phyloP scores from a whole-genome alignment of 225 moss, liverwort and hornwort genomes.

The Physcomitrium patens region DNA sequence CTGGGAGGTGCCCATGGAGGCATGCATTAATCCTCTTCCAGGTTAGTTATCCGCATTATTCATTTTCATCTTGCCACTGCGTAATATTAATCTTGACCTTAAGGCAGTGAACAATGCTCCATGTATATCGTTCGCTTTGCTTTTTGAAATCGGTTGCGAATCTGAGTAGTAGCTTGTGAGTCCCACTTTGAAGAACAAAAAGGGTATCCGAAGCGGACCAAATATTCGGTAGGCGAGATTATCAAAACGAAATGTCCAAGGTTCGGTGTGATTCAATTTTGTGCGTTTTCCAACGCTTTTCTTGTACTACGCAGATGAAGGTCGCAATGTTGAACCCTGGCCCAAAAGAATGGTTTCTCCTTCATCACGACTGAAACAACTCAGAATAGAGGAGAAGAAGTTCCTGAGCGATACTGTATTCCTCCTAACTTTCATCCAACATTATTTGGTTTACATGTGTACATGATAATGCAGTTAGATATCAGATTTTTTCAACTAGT shows the following conservation, averaged over 20 bases:
- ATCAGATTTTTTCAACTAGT: slow-evolving; percentile 8
- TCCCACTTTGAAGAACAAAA: neutral
- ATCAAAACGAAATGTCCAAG: neutral
- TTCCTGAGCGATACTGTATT: slow-evolving; percentile 76
- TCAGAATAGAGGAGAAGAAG: slow-evolving; percentile 61
- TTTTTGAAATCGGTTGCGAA: neutral
- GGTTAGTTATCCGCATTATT: slow-evolving; percentile 30
- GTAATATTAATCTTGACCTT: neutral
- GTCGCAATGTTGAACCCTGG: slow-evolving; percentile 71
- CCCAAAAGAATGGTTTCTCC: slow-evolving; percentile 70
- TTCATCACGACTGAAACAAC: slow-evolving; percentile 75
- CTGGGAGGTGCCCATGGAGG: slow-evolving; percentile 85
- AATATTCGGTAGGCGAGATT: neutral
- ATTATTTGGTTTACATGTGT: neutral
- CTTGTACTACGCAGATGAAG: slow-evolving; percentile 55
- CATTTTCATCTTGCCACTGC: neutral
- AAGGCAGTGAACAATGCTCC: neutral
- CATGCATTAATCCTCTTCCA: slow-evolving; percentile 84
- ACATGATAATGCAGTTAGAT: neutral
- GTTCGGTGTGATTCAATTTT: neutral
- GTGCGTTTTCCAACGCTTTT: neutral
- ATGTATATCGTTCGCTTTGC: neutral
- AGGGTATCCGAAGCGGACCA: neutral
- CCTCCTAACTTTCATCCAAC: slow-evolving; percentile 5
- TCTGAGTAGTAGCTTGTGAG: slow-evolving; percentile 5